Evolutionary conservation across 371 early-diverging fungal genomes (phyloP).

Genomic region (Rhizopus microsporus): DNA sequence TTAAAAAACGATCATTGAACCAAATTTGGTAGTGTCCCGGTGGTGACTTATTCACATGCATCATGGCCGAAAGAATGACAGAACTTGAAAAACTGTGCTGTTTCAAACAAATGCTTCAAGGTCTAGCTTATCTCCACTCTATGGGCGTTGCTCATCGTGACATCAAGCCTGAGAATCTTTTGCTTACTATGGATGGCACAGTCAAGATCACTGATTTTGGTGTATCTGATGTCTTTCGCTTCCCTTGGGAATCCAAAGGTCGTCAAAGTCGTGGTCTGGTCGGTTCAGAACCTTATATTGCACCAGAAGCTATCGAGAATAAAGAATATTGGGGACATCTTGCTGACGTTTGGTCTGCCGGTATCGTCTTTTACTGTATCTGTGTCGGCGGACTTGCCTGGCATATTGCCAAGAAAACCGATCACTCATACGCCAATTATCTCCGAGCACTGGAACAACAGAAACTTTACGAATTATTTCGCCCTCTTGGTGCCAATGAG

Average conservation of each 20-base stretch:
- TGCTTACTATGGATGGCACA: conserved; percentile 76
- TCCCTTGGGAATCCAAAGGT: conserved; percentile 72
- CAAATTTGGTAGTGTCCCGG: conserved; percentile 69
- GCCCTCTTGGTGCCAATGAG: conserved; percentile 36
- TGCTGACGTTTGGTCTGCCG: conserved; percentile 85
- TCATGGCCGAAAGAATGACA: conserved; percentile 75
- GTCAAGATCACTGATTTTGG: conserved; percentile 99
- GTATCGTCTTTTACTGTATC: conserved; percentile 82
- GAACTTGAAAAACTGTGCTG: conserved; percentile 79
- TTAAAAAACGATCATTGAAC: conserved; percentile 39
- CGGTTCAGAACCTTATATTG: conserved; percentile 91
- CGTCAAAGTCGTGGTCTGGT: conserved; percentile 80
- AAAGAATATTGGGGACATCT: conserved; percentile 79
- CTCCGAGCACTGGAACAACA: conserved; percentile 42
- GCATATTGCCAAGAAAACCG: conserved; percentile 69
- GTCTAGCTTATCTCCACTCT: conserved; percentile 87
- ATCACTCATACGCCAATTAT: conserved; percentile 59
- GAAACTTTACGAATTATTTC: conserved; percentile 63
- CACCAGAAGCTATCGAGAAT: conserved; percentile 77
- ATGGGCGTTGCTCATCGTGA: conserved; percentile 95
- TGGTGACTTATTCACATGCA: conserved; percentile 80
- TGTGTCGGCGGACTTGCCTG: conserved; percentile 60
- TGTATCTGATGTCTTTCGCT: conserved; percentile 90
- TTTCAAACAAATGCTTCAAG: conserved; percentile 91
- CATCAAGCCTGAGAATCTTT: conserved; percentile 89